Conservation (phyloP, 1,284 basidiomycete species). For the Coriolopsis trogii region DNA sequence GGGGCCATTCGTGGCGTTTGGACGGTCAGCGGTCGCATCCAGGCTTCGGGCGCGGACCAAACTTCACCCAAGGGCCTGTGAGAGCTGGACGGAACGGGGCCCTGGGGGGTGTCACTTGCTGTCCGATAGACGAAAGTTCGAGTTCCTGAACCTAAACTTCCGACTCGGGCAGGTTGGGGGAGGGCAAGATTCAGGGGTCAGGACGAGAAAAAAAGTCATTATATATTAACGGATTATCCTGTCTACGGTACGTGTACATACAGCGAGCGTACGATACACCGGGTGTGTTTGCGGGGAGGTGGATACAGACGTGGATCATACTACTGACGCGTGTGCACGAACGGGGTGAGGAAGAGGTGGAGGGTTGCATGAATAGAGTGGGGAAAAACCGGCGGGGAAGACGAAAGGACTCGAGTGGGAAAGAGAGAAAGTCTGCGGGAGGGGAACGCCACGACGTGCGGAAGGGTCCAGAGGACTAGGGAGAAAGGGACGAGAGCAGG, state of each 20-base stretch:
- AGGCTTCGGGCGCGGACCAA: too few relatives aligned
- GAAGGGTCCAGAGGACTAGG: too few relatives aligned
- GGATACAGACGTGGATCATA: not conserved
- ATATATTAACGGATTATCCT: constrained; percentile 22
- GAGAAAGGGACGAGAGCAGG: not conserved
- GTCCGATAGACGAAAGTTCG: too few relatives aligned
- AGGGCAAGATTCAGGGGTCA: too few relatives aligned
- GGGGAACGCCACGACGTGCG: too few relatives aligned
- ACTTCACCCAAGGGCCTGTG: too few relatives aligned
- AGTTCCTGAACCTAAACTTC: too few relatives aligned
- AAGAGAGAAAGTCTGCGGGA: not conserved
- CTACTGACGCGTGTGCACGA: not conserved
- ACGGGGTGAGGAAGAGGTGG: not conserved
- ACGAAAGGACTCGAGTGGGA: not conserved
- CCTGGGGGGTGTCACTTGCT: too few relatives aligned
- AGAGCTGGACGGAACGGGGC: too few relatives aligned
- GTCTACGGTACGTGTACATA: constrained; percentile 23
- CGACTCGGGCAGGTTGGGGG: too few relatives aligned
- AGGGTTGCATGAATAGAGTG: not conserved
- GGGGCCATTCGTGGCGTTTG: too few relatives aligned
- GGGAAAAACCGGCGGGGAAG: not conserved
- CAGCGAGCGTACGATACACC: constrained; percentile 16
- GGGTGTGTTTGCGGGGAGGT: not conserved
- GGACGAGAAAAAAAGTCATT: constrained; percentile 5
- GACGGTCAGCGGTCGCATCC: too few relatives aligned